Conservation (phyloP, 345 rosid genomes). For the Passiflora organensis region DNA sequence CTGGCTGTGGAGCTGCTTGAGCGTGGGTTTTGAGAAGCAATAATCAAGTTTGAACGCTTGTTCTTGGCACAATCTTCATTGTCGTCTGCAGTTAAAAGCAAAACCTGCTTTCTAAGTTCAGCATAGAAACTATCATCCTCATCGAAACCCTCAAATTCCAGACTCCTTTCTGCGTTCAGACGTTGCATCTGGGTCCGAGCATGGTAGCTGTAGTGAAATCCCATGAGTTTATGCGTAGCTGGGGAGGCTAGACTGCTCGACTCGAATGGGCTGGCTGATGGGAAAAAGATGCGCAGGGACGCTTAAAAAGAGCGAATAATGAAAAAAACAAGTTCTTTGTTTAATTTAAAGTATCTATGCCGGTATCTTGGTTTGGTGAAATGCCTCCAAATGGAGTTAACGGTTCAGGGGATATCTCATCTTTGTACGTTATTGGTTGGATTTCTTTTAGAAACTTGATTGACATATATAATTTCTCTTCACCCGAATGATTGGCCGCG, state of each 20-base stretch:
- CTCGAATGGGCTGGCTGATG: not conserved
- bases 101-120: slow-evolving; percentile 27
- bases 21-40: not conserved
- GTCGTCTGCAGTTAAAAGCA: slow-evolving; percentile 19
- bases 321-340: not conserved
- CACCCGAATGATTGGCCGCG: no score
- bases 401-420: not conserved
- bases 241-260: no score
- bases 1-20: not conserved
- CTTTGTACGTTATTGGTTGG: not conserved
- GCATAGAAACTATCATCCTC: slow-evolving; percentile 17
- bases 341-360: not conserved
- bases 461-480: not conserved
- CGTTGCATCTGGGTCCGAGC: not conserved
- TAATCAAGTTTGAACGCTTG: not conserved
- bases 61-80: no score
- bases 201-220: not conserved
- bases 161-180: not conserved
- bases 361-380: not conserved
- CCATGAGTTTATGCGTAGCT: not conserved
- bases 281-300: not conserved
- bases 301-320: not conserved
- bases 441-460: not conserved
- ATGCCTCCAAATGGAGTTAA: not conserved
- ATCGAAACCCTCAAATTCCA: slow-evolving; percentile 4